These are phyloP conservation scores for Backusella morwellensis DNA, from an alignment of 192 early-diverging fungal genomes.

Conservation along the genomic window DNA sequence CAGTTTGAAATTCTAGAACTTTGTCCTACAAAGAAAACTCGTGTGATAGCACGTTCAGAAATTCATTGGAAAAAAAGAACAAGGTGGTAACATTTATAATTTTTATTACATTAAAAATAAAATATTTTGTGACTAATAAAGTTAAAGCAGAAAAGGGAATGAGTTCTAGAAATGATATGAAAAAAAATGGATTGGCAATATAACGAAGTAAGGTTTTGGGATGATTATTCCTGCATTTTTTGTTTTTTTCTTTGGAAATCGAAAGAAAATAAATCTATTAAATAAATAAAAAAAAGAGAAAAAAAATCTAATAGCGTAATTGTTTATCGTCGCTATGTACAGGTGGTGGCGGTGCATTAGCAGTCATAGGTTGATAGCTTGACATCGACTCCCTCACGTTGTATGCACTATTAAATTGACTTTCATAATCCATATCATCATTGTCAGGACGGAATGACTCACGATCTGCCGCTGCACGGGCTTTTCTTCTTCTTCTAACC, in stretches of 20 bases:
- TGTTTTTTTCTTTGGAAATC: background rate
- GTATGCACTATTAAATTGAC: background rate
- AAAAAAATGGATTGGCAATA: background rate
- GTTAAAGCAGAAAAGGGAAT: background rate
- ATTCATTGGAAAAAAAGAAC: background rate
- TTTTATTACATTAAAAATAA: background rate
- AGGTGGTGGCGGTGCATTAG: background rate
- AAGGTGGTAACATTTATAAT: background rate
- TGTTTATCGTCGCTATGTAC: background rate
- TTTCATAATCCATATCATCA: background rate
- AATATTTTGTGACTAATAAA: background rate
- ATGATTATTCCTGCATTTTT: background rate
- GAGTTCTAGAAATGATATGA: constrained; percentile 2
- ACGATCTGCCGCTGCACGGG: background rate
- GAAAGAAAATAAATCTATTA: background rate
- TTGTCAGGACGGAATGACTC: constrained; percentile 1
- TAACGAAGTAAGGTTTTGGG: background rate
- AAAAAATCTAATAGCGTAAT: background rate
- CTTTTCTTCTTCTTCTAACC: background rate
- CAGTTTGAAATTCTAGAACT: constrained; percentile 3
- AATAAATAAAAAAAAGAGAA: background rate
- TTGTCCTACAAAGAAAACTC: background rate
- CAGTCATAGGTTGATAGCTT: background rate
- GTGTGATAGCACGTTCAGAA: background rate
- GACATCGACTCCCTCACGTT: background rate